Percentiles rank a stretch among this genome's conserved stretches.
Conservation (phyloP, 73 alveolate species). For the Tetrahymena borealis region DNA sequence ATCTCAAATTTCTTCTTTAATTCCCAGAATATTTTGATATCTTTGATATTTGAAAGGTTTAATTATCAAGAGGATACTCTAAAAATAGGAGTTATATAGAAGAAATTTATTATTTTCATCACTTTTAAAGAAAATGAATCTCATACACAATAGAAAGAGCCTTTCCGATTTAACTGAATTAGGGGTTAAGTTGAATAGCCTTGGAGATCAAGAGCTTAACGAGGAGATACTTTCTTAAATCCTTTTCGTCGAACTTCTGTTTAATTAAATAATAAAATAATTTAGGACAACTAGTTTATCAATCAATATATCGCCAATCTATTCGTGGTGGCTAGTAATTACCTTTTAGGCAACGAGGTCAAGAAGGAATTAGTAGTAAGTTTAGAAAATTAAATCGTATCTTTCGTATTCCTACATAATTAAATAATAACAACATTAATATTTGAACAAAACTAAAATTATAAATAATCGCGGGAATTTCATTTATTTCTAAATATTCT, state of each 20-base stretch:
- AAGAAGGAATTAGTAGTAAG: background rate
- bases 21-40: too few relatives aligned
- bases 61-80: background rate
- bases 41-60: too few relatives aligned
- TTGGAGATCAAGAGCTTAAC: background rate
- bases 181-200: background rate
- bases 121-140: background rate
- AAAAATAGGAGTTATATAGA: background rate
- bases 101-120: background rate
- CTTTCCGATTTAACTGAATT: background rate
- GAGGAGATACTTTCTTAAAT: background rate
- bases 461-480: too few relatives aligned
- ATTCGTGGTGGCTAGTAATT: too few relatives aligned
- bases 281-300: too few relatives aligned
- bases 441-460: too few relatives aligned
- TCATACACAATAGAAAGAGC: background rate
- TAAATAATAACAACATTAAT: background rate
- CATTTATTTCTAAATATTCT: too few relatives aligned
- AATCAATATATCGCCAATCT: too few relatives aligned
- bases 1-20: too few relatives aligned
- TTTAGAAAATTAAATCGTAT: background rate
- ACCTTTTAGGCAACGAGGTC: background rate
- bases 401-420: background rate
- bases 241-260: background rate
- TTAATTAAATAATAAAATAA: background rate